Base-by-base conservation (phyloP, 192 early-diverging fungal species). In the Coemansia erecta region DNA sequence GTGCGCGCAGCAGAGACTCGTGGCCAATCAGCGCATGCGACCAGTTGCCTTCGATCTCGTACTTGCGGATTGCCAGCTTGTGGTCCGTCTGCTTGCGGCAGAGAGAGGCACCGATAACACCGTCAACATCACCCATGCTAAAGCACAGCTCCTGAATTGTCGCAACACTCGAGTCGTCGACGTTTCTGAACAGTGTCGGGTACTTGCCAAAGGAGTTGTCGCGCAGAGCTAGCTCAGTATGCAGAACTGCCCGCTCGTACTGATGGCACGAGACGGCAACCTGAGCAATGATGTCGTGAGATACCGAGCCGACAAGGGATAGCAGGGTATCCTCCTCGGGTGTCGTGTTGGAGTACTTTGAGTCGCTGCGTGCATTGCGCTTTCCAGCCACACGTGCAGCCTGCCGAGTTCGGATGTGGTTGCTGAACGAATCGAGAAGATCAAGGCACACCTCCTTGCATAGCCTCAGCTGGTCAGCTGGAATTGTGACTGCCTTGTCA, bases 41-140 rank as follows among this genome's bases (percentile, higher is more conserved):
- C 77, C 77, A 80, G 60, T 75, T 64, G 19, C 77, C 77, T 47
- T 80, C 72, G 24, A 73, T 66, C 57, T 80, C 77, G 58, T 75
- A 61, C 42, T 70, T 70, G 49, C 68, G 72, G 42, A 71, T 53
- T 0, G 63, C 49, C 24, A 71, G 58, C 33, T 58, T 52, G n/a
- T 51, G 56, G 33, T 80, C 72, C 3, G 53, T 46, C 11, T 63
- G 53, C 47, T 56, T 61, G 18, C 77, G 77, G 46, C 72, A 71
- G 47, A 63, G 48, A 24, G 68, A 73, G 2, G 68, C 60, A 6
- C 77, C 77, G 3, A 64, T 60, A 17, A 80, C 68, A 5, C 77
- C 77, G 47, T 80, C 77, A 2, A 50, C 72, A 35, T 80, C 72
- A 26, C 60, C 72, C 64, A 75, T 70, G 56, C 53, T 53, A 49